Evolutionary conservation across 2,329 filamentous ascomycete species (phyloP).

Genomic region (Aspergillus awamori): DNA sequence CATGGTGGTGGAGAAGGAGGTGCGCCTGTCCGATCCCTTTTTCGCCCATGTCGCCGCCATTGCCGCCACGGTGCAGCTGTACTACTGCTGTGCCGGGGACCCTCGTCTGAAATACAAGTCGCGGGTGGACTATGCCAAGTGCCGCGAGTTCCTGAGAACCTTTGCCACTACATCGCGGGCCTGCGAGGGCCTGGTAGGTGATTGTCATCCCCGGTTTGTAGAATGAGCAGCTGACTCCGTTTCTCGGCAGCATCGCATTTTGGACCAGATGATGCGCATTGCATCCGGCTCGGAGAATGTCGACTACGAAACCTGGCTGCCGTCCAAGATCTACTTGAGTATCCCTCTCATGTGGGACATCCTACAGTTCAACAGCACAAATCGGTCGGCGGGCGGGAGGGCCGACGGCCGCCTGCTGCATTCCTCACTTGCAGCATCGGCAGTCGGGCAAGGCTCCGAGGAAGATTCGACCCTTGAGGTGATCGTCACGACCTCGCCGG

Average conservation of each 20-base stretch:
- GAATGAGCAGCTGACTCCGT: slow-evolving; percentile 13
- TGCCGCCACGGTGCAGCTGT: slow-evolving; percentile 57
- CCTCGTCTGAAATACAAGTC: slow-evolving; percentile 55
- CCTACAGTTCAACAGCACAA: slow-evolving; percentile 50
- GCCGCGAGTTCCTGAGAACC: slow-evolving; percentile 52
- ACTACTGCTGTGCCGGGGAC: slow-evolving; percentile 57
- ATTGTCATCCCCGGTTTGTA: neutral
- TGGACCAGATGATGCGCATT: slow-evolving; percentile 55
- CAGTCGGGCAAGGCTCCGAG: slow-evolving; percentile 26
- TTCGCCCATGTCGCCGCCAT: slow-evolving; percentile 57
- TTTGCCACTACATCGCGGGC: slow-evolving; percentile 54
- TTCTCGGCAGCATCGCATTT: slow-evolving; percentile 46
- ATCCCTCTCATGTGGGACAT: slow-evolving; percentile 59
- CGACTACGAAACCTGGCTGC: slow-evolving; percentile 55
- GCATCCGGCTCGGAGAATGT: slow-evolving; percentile 53
- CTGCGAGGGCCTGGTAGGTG: slow-evolving; percentile 50
- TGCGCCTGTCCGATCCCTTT: slow-evolving; percentile 55
- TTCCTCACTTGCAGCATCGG: slow-evolving; percentile 41
- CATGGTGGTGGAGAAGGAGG: slow-evolving; percentile 56
- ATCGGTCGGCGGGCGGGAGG: slow-evolving; percentile 35
- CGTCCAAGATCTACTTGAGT: slow-evolving; percentile 56
- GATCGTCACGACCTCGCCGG: slow-evolving; percentile 55
- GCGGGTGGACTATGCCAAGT: slow-evolving; percentile 56
- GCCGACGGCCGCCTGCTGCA: slow-evolving; percentile 48
- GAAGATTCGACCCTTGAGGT: slow-evolving; percentile 48